Evolutionary conservation across 2,329 filamentous ascomycete species (phyloP).

Genomic region (Penicillium capsulatum): DNA sequence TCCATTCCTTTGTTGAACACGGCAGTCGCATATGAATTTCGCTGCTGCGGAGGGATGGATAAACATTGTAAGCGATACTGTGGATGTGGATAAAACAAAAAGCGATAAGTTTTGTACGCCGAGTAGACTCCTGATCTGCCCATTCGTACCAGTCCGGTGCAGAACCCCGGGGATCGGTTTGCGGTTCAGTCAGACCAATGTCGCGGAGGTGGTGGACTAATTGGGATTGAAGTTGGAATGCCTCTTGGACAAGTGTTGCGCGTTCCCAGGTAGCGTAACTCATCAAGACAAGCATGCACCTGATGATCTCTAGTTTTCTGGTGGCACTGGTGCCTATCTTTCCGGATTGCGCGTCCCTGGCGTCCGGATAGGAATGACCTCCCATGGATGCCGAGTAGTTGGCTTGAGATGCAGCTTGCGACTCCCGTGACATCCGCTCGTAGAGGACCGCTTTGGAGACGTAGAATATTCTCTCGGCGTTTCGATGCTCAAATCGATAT

Average conservation of each 20-base stretch:
- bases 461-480: slow-evolving; percentile 45
- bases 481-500: slow-evolving; percentile 47
- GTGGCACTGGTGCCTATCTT: slow-evolving; percentile 11
- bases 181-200: slow-evolving; percentile 26
- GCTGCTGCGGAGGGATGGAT: slow-evolving; percentile 35
- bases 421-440: slow-evolving; percentile 49
- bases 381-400: slow-evolving; percentile 21
- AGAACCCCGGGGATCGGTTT: slow-evolving; percentile 20
- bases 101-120: slow-evolving; percentile 36
- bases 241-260: slow-evolving; percentile 31
- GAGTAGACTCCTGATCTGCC: slow-evolving; percentile 34
- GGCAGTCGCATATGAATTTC: slow-evolving; percentile 38
- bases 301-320: slow-evolving; percentile 29
- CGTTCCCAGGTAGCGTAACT: slow-evolving; percentile 33
- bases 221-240: slow-evolving; percentile 29
- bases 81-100: slow-evolving; percentile 40
- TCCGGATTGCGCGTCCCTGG: slow-evolving; percentile 9
- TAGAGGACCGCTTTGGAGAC: slow-evolving; percentile 59
- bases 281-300: slow-evolving; percentile 31
- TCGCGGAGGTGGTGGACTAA: slow-evolving; percentile 31
- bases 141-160: slow-evolving; percentile 34
- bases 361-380: slow-evolving; percentile 12
- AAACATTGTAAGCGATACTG: slow-evolving; percentile 39
- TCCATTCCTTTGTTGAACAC: slow-evolving; percentile 38
- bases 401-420: slow-evolving; percentile 12